Evolutionary conservation across 2,329 filamentous ascomycete species (phyloP).

Genomic region (Calonectria ilicicola): DNA sequence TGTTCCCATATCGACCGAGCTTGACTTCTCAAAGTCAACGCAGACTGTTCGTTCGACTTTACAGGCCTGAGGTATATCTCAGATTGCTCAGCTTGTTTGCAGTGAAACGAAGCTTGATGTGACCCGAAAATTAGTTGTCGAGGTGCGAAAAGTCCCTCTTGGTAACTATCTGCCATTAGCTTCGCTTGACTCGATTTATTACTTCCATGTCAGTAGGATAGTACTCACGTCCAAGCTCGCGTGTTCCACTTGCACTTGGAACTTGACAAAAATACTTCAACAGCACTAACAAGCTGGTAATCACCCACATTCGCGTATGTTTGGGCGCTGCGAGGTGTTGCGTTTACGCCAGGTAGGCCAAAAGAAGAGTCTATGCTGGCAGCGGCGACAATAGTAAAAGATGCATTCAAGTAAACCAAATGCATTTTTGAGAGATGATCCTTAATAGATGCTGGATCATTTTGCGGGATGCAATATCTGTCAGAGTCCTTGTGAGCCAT

Average conservation of each 20-base stretch:
- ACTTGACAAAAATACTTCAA: neutral
- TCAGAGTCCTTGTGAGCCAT: neutral
- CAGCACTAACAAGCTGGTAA: neutral
- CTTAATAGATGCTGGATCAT: neutral
- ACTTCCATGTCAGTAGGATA: neutral
- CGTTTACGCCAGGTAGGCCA: conserved; percentile 3
- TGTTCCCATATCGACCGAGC: conserved; percentile 1
- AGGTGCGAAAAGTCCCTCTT: neutral
- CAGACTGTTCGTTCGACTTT: neutral
- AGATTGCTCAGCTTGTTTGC: neutral
- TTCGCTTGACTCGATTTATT: neutral
- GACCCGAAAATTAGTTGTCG: neutral
- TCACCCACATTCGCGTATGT: neutral
- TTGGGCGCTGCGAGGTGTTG: neutral
- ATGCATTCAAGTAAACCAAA: conserved; percentile 1
- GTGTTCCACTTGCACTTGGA: neutral
- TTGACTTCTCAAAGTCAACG: neutral
- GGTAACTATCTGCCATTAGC: neutral
- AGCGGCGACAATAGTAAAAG: conserved; percentile 13
- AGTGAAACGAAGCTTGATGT: conserved; percentile 4
- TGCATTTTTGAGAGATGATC: conserved; percentile 12
- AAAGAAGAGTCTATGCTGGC: neutral
- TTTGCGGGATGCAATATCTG: conserved; percentile 10
- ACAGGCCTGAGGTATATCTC: neutral
- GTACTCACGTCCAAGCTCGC: conserved; percentile 11